Evolutionary conservation across 2,329 filamentous ascomycete genomes (phyloP), one percentile per base, ranked within the genome.

Genomic region (Aspergillus sp.): DNA sequence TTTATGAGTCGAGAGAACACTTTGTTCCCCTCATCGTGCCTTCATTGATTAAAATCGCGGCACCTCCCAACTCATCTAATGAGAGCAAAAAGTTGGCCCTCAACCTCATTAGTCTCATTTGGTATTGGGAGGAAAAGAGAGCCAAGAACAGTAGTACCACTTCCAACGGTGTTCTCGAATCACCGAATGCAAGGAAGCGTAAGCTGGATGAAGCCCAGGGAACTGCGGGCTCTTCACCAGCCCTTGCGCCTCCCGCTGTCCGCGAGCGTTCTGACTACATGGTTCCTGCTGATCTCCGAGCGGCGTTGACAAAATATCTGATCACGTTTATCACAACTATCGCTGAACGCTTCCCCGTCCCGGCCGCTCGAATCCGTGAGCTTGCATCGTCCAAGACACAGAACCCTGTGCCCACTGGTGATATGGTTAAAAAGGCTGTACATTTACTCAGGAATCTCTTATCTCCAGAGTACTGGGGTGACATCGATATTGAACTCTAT

Each of bases 251-350:
- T 8, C 65, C 70, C 6, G 62, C 66, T 27, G 53, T 49, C 29
- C 59, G 58, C 33, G 82, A 83, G 39, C 75, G 76, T 47, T 66
- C 71, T 0, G 86, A 90, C 44, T 90, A 87, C 53, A 74, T 79
- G 48, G 83, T 91, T 27, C 80, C 86, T 7, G 63, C 77, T 1
- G 64, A 78, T 1, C 81, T 86, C 42, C 81, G 90, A 13, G 78
- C 83, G 35, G 85, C 89, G 65, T 85, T 98, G 73, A 79, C 96
- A 38, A 96, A 95, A 67, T 98, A 97, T 60, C 78, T 98, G 29
- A 87, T 97, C 28, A 88, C 93, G 48, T 97, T 97, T 66, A 95
- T 97, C 54, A 90, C 90, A 1, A 86, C 89, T 40, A 76, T 96
- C 19, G 85, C 86, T 12, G 93, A 97, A 66, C 82, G 90, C 30